Evolutionary conservation across 208 protist species (phyloP).

Genomic region (Leishmania aethiopica): DNA sequence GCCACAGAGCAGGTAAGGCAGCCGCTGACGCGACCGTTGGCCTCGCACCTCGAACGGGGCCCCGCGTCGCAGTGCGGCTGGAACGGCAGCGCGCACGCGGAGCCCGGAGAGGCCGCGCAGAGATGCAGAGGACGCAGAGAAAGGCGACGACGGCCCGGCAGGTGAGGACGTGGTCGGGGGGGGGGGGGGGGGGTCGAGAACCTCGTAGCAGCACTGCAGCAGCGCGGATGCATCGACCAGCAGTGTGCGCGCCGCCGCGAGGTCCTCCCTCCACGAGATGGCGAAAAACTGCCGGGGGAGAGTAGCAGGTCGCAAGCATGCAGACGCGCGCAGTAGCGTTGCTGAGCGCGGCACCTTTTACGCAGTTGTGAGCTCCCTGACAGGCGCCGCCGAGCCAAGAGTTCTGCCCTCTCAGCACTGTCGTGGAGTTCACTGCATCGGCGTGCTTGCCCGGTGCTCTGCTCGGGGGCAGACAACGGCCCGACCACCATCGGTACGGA

Average conservation of each 20-base stretch:
- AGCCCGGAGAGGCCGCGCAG: background rate
- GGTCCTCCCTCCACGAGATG: constrained; percentile 11
- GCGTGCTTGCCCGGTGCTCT: background rate
- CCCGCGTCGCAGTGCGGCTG: background rate
- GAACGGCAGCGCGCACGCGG: background rate
- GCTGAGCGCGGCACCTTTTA: background rate
- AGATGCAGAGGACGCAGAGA: background rate
- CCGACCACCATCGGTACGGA: background rate
- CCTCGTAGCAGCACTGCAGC: constrained; percentile 15
- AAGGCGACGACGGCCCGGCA: background rate
- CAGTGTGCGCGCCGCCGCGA: constrained; percentile 15
- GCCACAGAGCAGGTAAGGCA: constrained; percentile 21
- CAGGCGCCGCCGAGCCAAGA: constrained; percentile 8
- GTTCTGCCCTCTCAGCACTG: background rate
- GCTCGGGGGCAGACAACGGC: background rate
- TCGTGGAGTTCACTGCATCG: background rate
- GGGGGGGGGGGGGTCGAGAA: background rate
- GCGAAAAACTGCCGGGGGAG: constrained; percentile 14
- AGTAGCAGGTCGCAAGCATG: constrained; percentile 5
- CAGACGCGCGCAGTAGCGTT: constrained; percentile 17
- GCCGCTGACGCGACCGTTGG: constrained; percentile 10
- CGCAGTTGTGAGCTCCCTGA: constrained; percentile 2
- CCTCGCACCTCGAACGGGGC: background rate
- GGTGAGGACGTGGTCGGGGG: background rate
- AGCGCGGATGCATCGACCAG: constrained; percentile 20